Evolutionary conservation across 257 asterid genomes (phyloP).

Genomic region (Verbena officinalis): DNA sequence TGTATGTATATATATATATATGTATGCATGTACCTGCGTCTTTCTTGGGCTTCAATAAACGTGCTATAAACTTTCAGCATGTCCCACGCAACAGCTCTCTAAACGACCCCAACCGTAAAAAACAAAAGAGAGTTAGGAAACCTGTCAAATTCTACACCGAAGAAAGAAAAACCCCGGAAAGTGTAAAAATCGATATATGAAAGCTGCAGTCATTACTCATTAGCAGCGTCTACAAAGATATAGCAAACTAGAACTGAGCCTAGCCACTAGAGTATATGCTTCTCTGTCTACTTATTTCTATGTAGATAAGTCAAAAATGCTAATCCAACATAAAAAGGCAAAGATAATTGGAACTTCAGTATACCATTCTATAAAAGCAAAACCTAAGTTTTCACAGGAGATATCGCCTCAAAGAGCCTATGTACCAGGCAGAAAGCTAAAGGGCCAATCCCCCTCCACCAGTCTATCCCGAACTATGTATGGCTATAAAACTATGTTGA

Average conservation of each 20-base stretch:
- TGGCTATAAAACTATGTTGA: conserved; percentile 1
- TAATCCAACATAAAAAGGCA: background rate
- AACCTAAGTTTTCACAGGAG: background rate
- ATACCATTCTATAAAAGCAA: background rate
- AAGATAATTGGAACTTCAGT: background rate
- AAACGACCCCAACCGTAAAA: conserved; percentile 39
- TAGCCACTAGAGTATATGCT: background rate
- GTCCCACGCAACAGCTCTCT: conserved; percentile 99
- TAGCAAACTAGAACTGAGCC: conserved; percentile 14
- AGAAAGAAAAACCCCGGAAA: conserved; percentile 21
- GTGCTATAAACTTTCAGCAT: conserved; percentile 89
- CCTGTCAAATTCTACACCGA: conserved; percentile 8
- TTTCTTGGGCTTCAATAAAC: conserved; percentile 85
- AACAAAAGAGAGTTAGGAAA: conserved; percentile 29
- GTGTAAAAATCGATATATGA: background rate
- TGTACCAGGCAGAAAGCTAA: conserved; percentile 14
- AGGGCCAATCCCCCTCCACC: background rate
- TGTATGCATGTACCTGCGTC: no score
- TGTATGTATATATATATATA: conserved; percentile 22
- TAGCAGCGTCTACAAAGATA: conserved; percentile 19
- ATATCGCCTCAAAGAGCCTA: background rate
- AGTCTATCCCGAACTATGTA: background rate
- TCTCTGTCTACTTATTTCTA: background rate
- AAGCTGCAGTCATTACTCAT: background rate
- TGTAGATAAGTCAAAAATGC: conserved; percentile 11